These are phyloP conservation scores for Pinguiococcus pyrenoidosus DNA, from an alignment of 108 stramenopile species.

Conservation along the genomic window DNA sequence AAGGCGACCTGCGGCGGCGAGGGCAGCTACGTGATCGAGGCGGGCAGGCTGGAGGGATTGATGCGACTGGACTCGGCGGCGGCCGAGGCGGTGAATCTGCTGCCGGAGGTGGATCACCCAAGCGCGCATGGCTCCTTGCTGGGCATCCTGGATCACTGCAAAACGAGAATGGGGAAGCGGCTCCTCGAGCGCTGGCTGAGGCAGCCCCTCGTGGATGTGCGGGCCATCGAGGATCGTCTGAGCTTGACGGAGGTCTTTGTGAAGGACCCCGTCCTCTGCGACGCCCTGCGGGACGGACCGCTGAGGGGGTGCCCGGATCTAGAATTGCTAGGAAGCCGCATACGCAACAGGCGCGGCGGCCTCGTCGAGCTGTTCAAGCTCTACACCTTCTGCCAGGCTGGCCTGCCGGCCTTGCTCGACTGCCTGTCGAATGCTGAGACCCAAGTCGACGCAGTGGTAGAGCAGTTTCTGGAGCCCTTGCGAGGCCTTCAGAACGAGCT, in stretches of 20 bases:
- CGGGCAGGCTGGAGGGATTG: background rate
- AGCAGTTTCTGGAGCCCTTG: background rate
- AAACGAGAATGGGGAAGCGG: slow-evolving; percentile 24
- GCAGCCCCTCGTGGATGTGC: slow-evolving; percentile 27
- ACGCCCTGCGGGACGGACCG: slow-evolving; percentile 10
- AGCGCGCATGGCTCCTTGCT: background rate
- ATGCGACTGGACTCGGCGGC: slow-evolving; percentile 12
- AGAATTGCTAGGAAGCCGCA: slow-evolving; percentile 6
- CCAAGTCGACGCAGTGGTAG: slow-evolving; percentile 3
- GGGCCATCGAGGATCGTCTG: slow-evolving; percentile 18
- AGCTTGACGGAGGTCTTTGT: slow-evolving; percentile 17
- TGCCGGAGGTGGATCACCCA: background rate
- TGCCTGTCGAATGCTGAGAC: background rate
- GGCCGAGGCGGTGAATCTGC: background rate
- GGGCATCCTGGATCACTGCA: background rate
- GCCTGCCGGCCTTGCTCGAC: slow-evolving; percentile 4
- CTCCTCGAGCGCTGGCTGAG: slow-evolving; percentile 38
- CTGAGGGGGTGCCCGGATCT: slow-evolving; percentile 20
- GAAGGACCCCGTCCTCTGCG: slow-evolving; percentile 1
- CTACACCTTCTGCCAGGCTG: slow-evolving; percentile 13
- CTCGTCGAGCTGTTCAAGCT: slow-evolving; percentile 25
- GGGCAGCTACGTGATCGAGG: background rate
- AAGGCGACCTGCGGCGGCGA: too few species aligned
- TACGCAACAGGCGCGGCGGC: slow-evolving; percentile 14
- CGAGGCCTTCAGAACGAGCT: background rate